A percentile compares a stretch with the other conserved stretches of the same genome.
Evolutionary conservation across 2,329 filamentous ascomycete genomes (phyloP).

Genomic region (Scedosporium apiospermum): DNA sequence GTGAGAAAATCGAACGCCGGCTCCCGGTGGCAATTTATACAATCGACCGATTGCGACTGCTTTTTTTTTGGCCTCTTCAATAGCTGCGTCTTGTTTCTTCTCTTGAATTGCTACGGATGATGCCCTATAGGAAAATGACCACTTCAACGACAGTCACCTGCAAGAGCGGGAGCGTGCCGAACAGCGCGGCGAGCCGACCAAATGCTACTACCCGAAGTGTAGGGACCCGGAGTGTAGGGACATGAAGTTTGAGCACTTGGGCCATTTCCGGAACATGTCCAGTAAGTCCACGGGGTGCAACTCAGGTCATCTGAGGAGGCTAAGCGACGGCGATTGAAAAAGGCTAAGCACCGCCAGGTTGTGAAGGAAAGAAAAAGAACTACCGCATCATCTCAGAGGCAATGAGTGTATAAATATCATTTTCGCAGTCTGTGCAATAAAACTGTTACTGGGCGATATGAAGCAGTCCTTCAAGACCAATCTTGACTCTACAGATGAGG

Average conservation of each 20-base stretch:
- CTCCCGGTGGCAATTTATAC: not conserved
- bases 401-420: too few relatives aligned
- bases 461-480: too few relatives aligned
- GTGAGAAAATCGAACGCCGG: not conserved
- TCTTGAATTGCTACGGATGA: not conserved
- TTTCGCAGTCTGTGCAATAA: too few relatives aligned
- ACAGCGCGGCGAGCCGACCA: constrained; percentile 9
- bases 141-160: constrained; percentile 15
- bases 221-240: too few relatives aligned
- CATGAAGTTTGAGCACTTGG: constrained; percentile 10
- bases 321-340: not conserved
- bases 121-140: constrained; percentile 10
- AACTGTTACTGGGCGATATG: too few relatives aligned
- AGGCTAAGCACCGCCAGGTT: too few relatives aligned
- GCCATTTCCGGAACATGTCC: constrained; percentile 9
- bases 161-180: constrained; percentile 10
- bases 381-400: too few relatives aligned
- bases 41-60: not conserved
- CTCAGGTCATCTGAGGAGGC: constrained; percentile 9
- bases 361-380: too few relatives aligned
- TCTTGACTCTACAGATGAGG: too few relatives aligned
- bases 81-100: not conserved
- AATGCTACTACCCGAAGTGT: constrained; percentile 11
- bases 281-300: not conserved
- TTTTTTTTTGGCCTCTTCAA: not conserved